Conservation (phyloP, 805 yeast genomes). For the Myxozyma monticola region DNA sequence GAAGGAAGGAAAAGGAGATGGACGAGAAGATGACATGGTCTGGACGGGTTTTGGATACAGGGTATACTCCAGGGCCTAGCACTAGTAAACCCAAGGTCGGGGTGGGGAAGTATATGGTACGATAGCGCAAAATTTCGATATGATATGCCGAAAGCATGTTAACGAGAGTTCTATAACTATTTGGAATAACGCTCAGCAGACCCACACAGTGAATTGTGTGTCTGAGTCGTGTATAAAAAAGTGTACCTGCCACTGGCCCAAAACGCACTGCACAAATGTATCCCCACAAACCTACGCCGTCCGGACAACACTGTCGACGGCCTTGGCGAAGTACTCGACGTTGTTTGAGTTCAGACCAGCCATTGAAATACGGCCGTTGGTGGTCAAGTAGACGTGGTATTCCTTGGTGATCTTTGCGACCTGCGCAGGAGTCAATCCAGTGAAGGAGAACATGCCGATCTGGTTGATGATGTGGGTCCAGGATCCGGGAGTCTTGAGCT, state of each 20-base stretch:
- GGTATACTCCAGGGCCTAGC: not conserved
- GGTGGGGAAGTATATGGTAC: slow-evolving; percentile 2
- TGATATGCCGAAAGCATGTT: too few species aligned
- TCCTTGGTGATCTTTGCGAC: slow-evolving; percentile 71
- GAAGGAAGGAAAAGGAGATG: not conserved
- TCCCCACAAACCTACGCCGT: too few species aligned
- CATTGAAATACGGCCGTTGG: slow-evolving; percentile 87
- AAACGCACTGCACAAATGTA: too few species aligned
- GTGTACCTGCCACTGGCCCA: too few species aligned
- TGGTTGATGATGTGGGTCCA: slow-evolving; percentile 92
- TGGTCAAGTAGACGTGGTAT: slow-evolving; percentile 78
- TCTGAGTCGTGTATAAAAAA: too few species aligned
- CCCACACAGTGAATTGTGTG: too few species aligned
- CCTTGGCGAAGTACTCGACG: slow-evolving; percentile 73
- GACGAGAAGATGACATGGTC: slow-evolving; percentile 26
- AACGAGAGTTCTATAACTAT: too few species aligned
- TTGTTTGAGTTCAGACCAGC: slow-evolving; percentile 87
- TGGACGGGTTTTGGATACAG: slow-evolving; percentile 7
- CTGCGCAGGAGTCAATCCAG: slow-evolving; percentile 78
- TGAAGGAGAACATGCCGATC: slow-evolving; percentile 96
- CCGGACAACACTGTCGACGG: slow-evolving; percentile 53
- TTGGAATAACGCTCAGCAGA: too few species aligned
- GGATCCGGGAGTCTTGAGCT: slow-evolving; percentile 76
- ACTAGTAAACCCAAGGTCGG: not conserved
- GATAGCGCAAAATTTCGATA: too few species aligned